Conservation (phyloP, 2,329 filamentous ascomycete species). For the Neopestalotiopsis sp. region DNA sequence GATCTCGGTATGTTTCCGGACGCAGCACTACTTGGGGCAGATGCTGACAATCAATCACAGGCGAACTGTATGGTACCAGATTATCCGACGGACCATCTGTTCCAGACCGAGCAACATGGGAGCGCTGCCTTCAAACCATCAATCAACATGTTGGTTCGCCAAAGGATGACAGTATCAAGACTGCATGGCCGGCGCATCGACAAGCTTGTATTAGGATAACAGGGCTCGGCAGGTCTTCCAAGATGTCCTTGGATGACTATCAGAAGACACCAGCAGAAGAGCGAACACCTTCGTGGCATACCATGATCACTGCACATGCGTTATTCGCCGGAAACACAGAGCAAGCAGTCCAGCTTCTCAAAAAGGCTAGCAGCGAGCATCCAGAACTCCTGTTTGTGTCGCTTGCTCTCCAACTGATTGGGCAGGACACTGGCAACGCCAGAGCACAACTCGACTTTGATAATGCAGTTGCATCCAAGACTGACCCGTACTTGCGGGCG, state of each 20-base stretch:
- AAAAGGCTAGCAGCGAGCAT: constrained; percentile 65
- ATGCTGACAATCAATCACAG: constrained; percentile 37
- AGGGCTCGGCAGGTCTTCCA: constrained; percentile 67
- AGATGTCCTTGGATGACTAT: constrained; percentile 47
- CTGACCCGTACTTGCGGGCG: constrained; percentile 79
- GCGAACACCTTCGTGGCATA: constrained; percentile 62
- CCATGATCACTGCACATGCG: constrained; percentile 77
- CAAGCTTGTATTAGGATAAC: constrained; percentile 79
- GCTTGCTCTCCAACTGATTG: constrained; percentile 68
- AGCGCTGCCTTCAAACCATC: constrained; percentile 66
- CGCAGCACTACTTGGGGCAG: neutral
- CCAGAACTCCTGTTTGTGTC: constrained; percentile 72
- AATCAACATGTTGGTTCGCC: constrained; percentile 67
- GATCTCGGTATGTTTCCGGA: constrained; percentile 59
- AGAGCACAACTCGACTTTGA: constrained; percentile 63
- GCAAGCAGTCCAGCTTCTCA: constrained; percentile 72
- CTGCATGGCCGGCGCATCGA: constrained; percentile 71
- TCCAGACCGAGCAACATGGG: constrained; percentile 60
- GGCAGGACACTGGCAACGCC: constrained; percentile 48
- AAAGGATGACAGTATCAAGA: constrained; percentile 66
- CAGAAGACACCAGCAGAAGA: constrained; percentile 49
- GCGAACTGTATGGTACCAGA: constrained; percentile 52
- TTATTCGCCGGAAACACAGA: constrained; percentile 74
- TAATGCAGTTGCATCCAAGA: constrained; percentile 63
- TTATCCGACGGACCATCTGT: constrained; percentile 48